Evolutionary conservation across 2,329 filamentous ascomycete genomes (phyloP).

Genomic region (Domatiomyces globalis): DNA sequence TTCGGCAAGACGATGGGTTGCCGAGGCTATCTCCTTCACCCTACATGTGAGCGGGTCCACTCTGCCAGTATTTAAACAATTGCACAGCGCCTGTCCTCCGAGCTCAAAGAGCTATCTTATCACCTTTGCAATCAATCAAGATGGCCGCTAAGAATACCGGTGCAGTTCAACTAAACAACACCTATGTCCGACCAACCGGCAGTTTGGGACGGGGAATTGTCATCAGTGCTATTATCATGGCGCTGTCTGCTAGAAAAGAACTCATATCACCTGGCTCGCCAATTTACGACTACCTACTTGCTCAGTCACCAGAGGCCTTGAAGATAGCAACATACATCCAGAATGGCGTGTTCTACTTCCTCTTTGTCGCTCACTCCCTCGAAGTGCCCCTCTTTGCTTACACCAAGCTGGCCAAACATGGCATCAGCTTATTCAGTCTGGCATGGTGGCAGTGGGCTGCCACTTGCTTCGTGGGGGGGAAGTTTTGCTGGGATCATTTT

Average conservation of each 20-base stretch:
- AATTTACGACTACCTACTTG: conserved; percentile 11
- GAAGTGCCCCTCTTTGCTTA: conserved; percentile 7
- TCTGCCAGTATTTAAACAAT: not conserved
- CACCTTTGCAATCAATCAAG: not conserved
- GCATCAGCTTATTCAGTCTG: conserved; percentile 7
- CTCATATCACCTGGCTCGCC: conserved; percentile 11
- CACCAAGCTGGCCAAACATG: conserved; percentile 9
- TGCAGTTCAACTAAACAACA: conserved; percentile 10
- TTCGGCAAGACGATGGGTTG: not conserved
- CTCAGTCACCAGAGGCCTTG: conserved; percentile 5
- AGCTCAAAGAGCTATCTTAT: not conserved
- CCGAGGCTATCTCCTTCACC: not conserved
- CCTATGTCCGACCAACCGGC: conserved; percentile 11
- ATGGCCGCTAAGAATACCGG: conserved; percentile 9
- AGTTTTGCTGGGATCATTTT: not conserved
- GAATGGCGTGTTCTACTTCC: conserved; percentile 9
- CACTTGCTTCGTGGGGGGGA: conserved; percentile 9
- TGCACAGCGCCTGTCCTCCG: not conserved
- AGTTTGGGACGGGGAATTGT: conserved; percentile 4
- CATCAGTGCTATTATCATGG: conserved; percentile 7
- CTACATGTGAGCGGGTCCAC: not conserved
- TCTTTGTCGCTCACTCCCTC: conserved; percentile 7
- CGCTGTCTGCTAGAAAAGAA: conserved; percentile 9
- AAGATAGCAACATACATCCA: conserved; percentile 9
- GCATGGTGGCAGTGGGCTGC: conserved; percentile 11